Evolutionary conservation across 179 eudicot genomes (phyloP).

Genomic region (Patellifolia procumbens): DNA sequence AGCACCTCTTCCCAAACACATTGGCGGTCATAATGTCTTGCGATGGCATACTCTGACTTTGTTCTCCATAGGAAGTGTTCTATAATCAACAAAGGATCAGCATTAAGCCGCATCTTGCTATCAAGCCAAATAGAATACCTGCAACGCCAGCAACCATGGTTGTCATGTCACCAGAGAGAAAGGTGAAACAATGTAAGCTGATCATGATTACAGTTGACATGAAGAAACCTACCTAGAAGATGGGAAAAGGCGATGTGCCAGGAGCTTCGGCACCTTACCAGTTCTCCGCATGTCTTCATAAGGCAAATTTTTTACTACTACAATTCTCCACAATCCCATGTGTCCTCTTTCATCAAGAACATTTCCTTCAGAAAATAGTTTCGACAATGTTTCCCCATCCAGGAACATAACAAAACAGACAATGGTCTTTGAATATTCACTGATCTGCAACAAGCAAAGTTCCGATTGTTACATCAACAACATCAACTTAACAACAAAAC

Average conservation of each 20-base stretch:
- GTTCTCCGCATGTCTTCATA: conserved; percentile 90
- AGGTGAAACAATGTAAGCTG: background rate
- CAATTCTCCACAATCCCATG: conserved; percentile 88
- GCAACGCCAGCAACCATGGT: conserved; percentile 19
- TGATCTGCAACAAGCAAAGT: conserved; percentile 65
- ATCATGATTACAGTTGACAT: background rate
- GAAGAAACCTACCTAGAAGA: conserved; percentile 65
- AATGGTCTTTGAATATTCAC: conserved; percentile 77
- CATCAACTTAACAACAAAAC: background rate
- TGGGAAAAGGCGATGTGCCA: conserved; percentile 95
- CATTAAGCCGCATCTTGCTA: conserved; percentile 83
- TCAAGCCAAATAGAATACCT: conserved; percentile 99
- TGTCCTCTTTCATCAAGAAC: conserved; percentile 66
- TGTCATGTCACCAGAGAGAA: conserved; percentile 13
- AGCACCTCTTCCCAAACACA: conserved; percentile 99
- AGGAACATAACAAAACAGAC: conserved; percentile 97
- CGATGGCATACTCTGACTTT: conserved; percentile 88
- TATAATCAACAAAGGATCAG: conserved; percentile 84
- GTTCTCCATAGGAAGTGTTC: conserved; percentile 86
- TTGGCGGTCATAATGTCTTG: conserved; percentile 90
- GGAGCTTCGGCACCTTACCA: conserved; percentile 98
- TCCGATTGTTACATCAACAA: background rate
- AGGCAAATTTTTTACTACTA: conserved; percentile 77
- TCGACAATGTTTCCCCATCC: conserved; percentile 73
- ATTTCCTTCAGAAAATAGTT: conserved; percentile 74